These are phyloP conservation scores for Cardamine resedifolia DNA, from an alignment of 345 rosid genomes.

Conservation along the genomic window DNA sequence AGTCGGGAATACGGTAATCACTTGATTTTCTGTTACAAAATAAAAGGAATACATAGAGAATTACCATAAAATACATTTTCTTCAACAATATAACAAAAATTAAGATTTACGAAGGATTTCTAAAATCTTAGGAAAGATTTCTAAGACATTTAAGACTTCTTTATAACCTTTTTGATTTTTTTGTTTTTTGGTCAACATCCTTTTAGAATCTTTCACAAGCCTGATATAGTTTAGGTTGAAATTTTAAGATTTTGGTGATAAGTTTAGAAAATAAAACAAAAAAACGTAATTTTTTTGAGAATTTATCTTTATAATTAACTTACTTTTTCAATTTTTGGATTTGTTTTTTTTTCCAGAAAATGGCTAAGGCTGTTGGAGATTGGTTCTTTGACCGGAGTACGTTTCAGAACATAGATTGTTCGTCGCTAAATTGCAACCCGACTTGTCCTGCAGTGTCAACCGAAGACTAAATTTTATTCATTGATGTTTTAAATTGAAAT, in stretches of 20 bases:
- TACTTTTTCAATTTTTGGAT: background rate
- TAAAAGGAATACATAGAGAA: background rate
- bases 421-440: conserved; percentile 79
- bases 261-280: background rate
- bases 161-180: too few relatives aligned
- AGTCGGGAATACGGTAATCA: conserved; percentile 51
- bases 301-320: background rate
- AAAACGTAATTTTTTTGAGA: background rate
- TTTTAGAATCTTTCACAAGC: background rate
- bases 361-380: conserved; percentile 86
- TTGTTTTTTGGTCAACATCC: too few relatives aligned
- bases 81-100: too few relatives aligned
- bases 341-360: conserved; percentile 47
- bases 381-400: conserved; percentile 63
- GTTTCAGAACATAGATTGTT: conserved; percentile 70
- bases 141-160: background rate
- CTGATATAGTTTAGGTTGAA: background rate
- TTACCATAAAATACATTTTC: background rate
- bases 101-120: background rate
- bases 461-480: conserved; percentile 18
- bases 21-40: background rate
- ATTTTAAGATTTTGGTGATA: background rate
- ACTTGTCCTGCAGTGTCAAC: conserved; percentile 57
- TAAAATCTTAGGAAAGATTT: background rate
- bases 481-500: background rate